These are phyloP conservation scores for Dalechampia spathulata DNA, from an alignment of 441 rosid species.

Conservation along the genomic window DNA sequence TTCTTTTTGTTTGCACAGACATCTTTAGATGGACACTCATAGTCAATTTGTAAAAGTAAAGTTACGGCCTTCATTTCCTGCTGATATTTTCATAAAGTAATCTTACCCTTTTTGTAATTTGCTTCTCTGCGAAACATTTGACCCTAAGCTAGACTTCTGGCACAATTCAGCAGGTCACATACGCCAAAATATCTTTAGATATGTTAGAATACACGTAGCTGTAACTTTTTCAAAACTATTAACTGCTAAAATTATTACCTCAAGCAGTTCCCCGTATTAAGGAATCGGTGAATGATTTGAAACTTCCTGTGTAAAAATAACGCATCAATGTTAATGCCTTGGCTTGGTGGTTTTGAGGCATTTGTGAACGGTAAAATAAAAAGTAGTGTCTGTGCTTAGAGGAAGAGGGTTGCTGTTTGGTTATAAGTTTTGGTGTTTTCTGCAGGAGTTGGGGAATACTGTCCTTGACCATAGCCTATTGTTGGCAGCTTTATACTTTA, in stretches of 20 bases:
- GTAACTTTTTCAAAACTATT: too few relatives aligned
- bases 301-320: too few relatives aligned
- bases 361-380: too few relatives aligned
- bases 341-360: too few relatives aligned
- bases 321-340: too few relatives aligned
- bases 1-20: too few relatives aligned
- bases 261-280: too few relatives aligned
- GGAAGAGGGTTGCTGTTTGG: neutral
- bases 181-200: too few relatives aligned
- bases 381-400: neutral
- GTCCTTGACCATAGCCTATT: slow-evolving; percentile 75
- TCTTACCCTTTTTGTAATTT: neutral
- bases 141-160: neutral
- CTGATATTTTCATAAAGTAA: neutral
- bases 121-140: neutral
- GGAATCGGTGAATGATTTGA: too few relatives aligned
- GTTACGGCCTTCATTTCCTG: neutral
- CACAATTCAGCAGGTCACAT: neutral
- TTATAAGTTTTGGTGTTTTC: neutral
- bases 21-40: neutral
- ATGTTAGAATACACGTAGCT: too few relatives aligned
- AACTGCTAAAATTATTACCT: too few relatives aligned
- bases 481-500: slow-evolving; percentile 91
- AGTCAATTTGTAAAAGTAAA: neutral
- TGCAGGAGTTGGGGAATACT: slow-evolving; percentile 95